Evolutionary conservation across 2,329 filamentous ascomycete genomes (phyloP).

Genomic region (Scleromitrula shiraiana): DNA sequence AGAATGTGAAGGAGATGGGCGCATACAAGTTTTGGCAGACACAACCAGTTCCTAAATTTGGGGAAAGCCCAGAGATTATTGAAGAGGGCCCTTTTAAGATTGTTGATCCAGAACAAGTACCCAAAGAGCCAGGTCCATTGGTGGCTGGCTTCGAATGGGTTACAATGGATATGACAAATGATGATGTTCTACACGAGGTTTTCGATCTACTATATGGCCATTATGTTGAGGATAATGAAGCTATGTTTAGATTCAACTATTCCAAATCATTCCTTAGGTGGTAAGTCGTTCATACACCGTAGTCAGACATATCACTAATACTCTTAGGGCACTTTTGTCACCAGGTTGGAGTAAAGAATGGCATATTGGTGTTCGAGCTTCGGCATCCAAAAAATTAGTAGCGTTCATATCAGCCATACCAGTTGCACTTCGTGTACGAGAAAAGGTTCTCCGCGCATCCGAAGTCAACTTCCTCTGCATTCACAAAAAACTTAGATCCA

Average conservation of each 20-base stretch:
- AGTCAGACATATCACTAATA: slow-evolving; percentile 15
- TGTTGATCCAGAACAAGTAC: slow-evolving; percentile 69
- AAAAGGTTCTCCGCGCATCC: slow-evolving; percentile 66
- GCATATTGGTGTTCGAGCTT: slow-evolving; percentile 88
- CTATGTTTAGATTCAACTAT: slow-evolving; percentile 97
- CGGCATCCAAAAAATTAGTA: slow-evolving; percentile 76
- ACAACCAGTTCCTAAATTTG: slow-evolving; percentile 86
- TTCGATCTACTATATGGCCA: slow-evolving; percentile 87
- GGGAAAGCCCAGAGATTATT: slow-evolving; percentile 45
- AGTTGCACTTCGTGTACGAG: slow-evolving; percentile 70
- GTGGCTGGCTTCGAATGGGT: slow-evolving; percentile 90
- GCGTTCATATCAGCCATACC: slow-evolving; percentile 95
- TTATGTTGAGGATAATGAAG: slow-evolving; percentile 95
- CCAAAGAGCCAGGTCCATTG: slow-evolving; percentile 67
- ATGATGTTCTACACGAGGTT: slow-evolving; percentile 76
- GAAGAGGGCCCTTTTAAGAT: slow-evolving; percentile 79
- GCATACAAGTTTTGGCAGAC: slow-evolving; percentile 99
- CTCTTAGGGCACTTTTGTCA: slow-evolving; percentile 75
- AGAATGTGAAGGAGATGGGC: slow-evolving; percentile 93
- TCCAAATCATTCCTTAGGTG: slow-evolving; percentile 82
- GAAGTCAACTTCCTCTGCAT: slow-evolving; percentile 99
- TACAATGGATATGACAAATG: slow-evolving; percentile 74
- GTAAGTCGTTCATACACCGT: slow-evolving; percentile 39
- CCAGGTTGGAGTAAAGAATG: slow-evolving; percentile 91
- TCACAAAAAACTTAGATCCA: slow-evolving; percentile 93